A percentile compares a stretch with the other conserved stretches of the same genome.
Conservation (phyloP, 768 basidiomycete genomes). For the Podaxis sp. region DNA sequence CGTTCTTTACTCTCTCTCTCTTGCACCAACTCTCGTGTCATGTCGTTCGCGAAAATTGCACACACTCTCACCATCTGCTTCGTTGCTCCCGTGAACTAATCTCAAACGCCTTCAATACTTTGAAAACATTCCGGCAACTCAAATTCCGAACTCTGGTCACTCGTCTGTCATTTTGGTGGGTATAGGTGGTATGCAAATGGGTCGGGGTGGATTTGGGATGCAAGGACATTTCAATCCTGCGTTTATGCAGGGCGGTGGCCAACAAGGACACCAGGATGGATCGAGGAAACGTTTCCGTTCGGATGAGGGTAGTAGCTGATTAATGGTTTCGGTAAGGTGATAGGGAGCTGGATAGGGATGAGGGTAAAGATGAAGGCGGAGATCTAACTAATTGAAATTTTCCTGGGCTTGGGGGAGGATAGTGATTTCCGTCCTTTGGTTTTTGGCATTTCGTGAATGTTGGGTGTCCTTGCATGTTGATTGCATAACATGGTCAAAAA, state of each 20-base stretch:
- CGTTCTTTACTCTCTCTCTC: constrained; percentile 5
- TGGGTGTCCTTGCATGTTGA: background rate
- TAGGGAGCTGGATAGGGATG: background rate
- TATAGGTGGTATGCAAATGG: constrained; percentile 49
- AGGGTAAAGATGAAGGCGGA: background rate
- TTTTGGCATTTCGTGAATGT: background rate
- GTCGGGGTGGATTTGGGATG: constrained; percentile 33
- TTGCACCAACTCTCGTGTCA: background rate
- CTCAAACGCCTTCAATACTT: background rate
- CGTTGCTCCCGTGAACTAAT: background rate
- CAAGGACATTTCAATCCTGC: constrained; percentile 74
- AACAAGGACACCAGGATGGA: constrained; percentile 32
- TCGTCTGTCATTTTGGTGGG: too few relatives aligned
- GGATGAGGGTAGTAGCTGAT: constrained; percentile 35
- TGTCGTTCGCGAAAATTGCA: constrained; percentile 17
- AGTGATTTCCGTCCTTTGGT: background rate
- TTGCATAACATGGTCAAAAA: background rate
- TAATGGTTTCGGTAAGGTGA: background rate
- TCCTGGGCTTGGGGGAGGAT: background rate
- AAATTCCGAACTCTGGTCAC: constrained; percentile 21
- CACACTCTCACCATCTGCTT: background rate
- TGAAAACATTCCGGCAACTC: constrained; percentile 13
- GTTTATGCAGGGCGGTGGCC: constrained; percentile 52
- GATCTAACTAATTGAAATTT: background rate
- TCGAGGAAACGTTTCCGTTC: constrained; percentile 51